Percentiles rank a stretch among this genome's conserved stretches.
Evolutionary conservation across 2,329 filamentous ascomycete species (phyloP).

Genomic region (Thielaviopsis euricoi): DNA sequence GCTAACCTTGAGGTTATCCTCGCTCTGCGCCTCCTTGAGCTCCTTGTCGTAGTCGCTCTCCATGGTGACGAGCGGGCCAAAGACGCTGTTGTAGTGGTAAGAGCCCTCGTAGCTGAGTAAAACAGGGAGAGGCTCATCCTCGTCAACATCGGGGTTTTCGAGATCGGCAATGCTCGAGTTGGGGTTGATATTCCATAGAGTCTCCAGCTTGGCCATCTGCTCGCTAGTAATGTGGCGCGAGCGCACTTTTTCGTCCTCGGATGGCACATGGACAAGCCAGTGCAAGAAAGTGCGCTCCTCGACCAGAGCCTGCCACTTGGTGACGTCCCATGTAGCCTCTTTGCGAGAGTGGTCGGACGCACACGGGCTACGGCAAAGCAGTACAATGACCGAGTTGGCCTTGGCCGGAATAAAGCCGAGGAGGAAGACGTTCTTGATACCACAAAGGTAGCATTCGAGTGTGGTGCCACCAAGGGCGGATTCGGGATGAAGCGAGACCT

Average conservation of each 20-base stretch:
- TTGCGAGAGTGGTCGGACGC: constrained; percentile 90
- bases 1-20: constrained; percentile 83
- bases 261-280: constrained; percentile 81
- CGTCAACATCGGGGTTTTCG: constrained; percentile 43
- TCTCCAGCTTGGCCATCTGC: constrained; percentile 89
- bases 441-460: constrained; percentile 97
- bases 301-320: constrained; percentile 92
- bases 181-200: constrained; percentile 95
- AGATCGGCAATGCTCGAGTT: constrained; percentile 77
- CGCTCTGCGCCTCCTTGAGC: constrained; percentile 92
- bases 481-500: constrained; percentile 88
- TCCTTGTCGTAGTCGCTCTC: constrained; percentile 99
- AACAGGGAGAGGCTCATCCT: constrained; percentile 89
- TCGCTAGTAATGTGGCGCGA: constrained; percentile 85
- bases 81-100: constrained; percentile 97
- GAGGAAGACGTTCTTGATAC: constrained; percentile 96
- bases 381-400: constrained; percentile 92
- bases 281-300: constrained; percentile 88
- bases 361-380: constrained; percentile 91
- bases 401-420: constrained; percentile 97
- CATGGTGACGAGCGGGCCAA: constrained; percentile 94
- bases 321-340: constrained; percentile 99
- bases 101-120: constrained; percentile 90
- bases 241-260: constrained; percentile 88
- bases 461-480: constrained; percentile 91